These are phyloP conservation scores for Fusarium lateritium DNA, from an alignment of 2,329 filamentous ascomycete species.

Conservation along the genomic window DNA sequence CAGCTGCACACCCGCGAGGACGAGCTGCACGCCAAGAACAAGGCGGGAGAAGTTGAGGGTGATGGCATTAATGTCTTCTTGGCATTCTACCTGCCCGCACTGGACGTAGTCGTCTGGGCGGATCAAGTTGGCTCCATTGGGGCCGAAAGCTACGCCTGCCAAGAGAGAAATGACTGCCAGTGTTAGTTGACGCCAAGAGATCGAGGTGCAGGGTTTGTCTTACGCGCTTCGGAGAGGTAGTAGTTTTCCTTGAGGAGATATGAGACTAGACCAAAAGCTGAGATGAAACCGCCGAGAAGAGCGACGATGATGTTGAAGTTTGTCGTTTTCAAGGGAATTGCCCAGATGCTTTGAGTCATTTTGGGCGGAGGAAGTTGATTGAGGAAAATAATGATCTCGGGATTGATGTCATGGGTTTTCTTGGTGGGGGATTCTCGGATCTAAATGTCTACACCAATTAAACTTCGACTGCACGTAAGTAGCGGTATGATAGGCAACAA, in stretches of 20 bases:
- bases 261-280: conserved; percentile 90
- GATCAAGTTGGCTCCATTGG: conserved; percentile 82
- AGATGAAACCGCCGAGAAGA: conserved; percentile 88
- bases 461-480: not conserved
- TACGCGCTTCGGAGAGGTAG: conserved; percentile 91
- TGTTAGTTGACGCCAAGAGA: conserved; percentile 31
- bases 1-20: conserved; percentile 89
- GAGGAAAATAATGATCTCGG: too few relatives aligned
- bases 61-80: conserved; percentile 75
- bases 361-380: not conserved
- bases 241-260: conserved; percentile 91
- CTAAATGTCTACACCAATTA: conserved; percentile 9
- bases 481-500: too few relatives aligned
- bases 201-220: conserved; percentile 54
- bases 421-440: not conserved
- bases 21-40: conserved; percentile 90
- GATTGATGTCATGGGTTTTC: conserved; percentile 1
- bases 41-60: conserved; percentile 89
- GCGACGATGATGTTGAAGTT: conserved; percentile 91
- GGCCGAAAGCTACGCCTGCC: conserved; percentile 83
- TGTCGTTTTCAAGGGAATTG: conserved; percentile 67
- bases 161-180: conserved; percentile 83
- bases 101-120: conserved; percentile 81
- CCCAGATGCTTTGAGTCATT: conserved; percentile 50
- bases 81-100: conserved; percentile 50